A percentile compares a stretch with the other conserved stretches of the same genome.
These are phyloP conservation scores for Arthrinium puccinioides DNA, from an alignment of 2,329 filamentous ascomycete genomes.

Conservation along the genomic window DNA sequence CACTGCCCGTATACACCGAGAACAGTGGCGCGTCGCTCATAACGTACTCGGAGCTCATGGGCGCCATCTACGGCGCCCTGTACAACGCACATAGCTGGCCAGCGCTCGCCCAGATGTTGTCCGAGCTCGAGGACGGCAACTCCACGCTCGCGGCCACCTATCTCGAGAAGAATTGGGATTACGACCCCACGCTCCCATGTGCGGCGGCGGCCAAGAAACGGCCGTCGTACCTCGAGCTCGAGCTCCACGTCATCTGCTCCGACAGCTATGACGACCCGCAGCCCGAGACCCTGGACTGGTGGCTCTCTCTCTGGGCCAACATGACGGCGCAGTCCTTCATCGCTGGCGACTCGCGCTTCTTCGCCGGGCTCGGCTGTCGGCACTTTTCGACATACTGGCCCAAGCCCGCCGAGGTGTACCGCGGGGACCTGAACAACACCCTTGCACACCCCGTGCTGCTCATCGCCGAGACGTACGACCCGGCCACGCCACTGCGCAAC, in stretches of 20 bases:
- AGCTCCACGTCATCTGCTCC: conserved; percentile 34
- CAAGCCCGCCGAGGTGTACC: conserved; percentile 36
- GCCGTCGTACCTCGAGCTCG: conserved; percentile 29
- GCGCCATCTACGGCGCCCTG: conserved; percentile 30
- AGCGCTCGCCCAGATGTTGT: conserved; percentile 30
- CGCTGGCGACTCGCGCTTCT: conserved; percentile 39
- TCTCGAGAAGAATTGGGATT: conserved; percentile 33
- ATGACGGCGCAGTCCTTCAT: conserved; percentile 40
- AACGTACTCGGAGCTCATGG: conserved; percentile 36
- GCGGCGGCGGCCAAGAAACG: conserved; percentile 19
- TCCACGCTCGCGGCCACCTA: conserved; percentile 31
- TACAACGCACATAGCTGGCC: conserved; percentile 38
- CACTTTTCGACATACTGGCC: conserved; percentile 39
- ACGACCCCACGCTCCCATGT: conserved; percentile 28
- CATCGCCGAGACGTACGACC: conserved; percentile 42
- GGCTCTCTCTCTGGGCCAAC: conserved; percentile 36
- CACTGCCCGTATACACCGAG: conserved; percentile 29
- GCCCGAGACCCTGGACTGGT: conserved; percentile 35
- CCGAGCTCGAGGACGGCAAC: conserved; percentile 36
- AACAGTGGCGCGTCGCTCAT: conserved; percentile 33
- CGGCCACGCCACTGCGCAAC: conserved; percentile 41
- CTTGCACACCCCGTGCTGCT: conserved; percentile 37
- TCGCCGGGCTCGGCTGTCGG: conserved; percentile 35
- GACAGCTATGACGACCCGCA: conserved; percentile 36
- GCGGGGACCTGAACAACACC: conserved; percentile 35